Evolutionary conservation across 257 asterid genomes (phyloP).

Genomic region (Ballota nigra): DNA sequence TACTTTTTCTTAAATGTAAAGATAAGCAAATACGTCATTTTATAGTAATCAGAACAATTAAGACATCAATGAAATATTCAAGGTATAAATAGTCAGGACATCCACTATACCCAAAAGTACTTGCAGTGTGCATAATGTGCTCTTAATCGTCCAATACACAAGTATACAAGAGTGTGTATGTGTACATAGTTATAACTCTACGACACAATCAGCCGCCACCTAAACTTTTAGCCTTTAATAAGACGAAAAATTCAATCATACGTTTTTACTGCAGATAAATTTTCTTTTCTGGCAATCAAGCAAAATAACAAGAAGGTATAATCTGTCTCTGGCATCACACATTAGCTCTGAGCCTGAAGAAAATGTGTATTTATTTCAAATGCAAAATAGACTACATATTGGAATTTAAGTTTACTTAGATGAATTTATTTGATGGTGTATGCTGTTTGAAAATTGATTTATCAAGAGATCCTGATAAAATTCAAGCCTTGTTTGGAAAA

Average conservation of each 20-base stretch:
- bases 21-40: too few species aligned
- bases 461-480: neutral
- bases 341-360: neutral
- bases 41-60: too few species aligned
- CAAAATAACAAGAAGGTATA: neutral
- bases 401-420: neutral
- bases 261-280: neutral
- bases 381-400: neutral
- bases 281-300: neutral
- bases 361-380: neutral
- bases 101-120: neutral
- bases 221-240: neutral
- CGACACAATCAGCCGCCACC: neutral
- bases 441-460: neutral
- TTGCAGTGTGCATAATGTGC: neutral
- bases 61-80: too few species aligned
- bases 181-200: neutral
- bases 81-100: neutral
- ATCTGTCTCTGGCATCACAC: neutral
- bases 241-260: neutral
- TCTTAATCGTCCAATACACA: neutral
- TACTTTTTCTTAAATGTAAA: too few species aligned
- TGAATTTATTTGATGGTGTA: neutral
- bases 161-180: neutral
- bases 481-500: neutral